Conservation (phyloP, 768 basidiomycete species). For the Leccinellum albellum region DNA sequence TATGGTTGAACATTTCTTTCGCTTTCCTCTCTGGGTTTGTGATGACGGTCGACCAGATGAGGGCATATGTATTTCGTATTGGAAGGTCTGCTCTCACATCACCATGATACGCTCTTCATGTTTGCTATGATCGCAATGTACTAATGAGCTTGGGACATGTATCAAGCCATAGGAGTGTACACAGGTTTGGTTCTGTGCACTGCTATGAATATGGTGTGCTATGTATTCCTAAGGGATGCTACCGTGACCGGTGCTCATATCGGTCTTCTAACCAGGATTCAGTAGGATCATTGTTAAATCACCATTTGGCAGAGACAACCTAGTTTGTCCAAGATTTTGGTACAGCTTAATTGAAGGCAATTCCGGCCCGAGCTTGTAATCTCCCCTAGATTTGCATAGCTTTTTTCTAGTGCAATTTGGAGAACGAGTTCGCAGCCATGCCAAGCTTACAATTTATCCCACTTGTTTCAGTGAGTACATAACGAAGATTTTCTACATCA, state of each 20-base stretch:
- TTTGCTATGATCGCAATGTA: conserved; percentile 8
- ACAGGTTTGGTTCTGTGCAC: neutral
- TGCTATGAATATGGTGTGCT: neutral
- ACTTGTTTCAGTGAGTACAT: neutral
- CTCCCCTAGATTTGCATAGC: neutral
- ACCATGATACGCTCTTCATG: conserved; percentile 5
- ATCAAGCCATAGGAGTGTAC: neutral
- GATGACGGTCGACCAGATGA: neutral
- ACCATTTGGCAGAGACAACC: neutral
- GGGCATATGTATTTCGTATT: neutral
- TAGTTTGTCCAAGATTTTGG: neutral
- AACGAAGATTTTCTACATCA: neutral
- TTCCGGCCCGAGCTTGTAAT: neutral
- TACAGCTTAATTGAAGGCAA: neutral
- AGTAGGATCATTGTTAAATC: neutral
- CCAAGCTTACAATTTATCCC: neutral
- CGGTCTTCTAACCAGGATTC: neutral
- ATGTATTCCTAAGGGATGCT: neutral
- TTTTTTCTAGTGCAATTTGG: neutral
- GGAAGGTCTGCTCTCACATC: neutral
- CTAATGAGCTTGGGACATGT: neutral
- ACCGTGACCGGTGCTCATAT: neutral
- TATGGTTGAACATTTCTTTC: neutral
- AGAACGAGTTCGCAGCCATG: neutral
- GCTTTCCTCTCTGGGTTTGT: neutral